These are phyloP conservation scores for Eucalyptus sp. DNA, from an alignment of 345 rosid genomes.

Conservation along the genomic window DNA sequence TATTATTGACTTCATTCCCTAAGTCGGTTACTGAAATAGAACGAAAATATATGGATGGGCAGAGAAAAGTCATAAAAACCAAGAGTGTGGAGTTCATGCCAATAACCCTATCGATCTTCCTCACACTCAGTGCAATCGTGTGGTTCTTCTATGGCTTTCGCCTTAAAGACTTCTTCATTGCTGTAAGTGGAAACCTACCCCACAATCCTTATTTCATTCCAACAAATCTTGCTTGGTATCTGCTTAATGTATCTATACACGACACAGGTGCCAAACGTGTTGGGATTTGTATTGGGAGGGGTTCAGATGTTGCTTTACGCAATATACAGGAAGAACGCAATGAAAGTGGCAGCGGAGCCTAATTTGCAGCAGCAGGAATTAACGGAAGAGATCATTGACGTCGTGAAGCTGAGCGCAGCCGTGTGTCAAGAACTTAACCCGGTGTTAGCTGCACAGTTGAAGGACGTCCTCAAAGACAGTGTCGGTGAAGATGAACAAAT, in stretches of 20 bases:
- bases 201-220: not conserved
- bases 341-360: constrained; percentile 8
- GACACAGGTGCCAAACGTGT: constrained; percentile 59
- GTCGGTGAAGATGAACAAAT: not conserved
- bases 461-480: not conserved
- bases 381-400: constrained; percentile 22
- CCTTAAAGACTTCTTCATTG: constrained; percentile 44
- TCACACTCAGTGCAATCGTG: constrained; percentile 71
- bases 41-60: not conserved
- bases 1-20: not conserved
- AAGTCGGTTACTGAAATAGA: not conserved
- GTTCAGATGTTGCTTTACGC: constrained; percentile 68
- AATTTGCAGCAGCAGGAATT: constrained; percentile 29
- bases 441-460: not conserved
- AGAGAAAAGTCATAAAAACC: constrained; percentile 81
- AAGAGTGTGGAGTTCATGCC: constrained; percentile 89
- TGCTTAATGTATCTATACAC: not conserved
- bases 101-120: constrained; percentile 54
- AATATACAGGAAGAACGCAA: constrained; percentile 39
- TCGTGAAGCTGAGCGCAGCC: not conserved
- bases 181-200: constrained; percentile 31
- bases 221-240: not conserved
- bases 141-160: constrained; percentile 91
- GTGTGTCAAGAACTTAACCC: not conserved
- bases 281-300: constrained; percentile 69